Conservation (phyloP, 768 basidiomycete species). For the Heimioporus sp. region DNA sequence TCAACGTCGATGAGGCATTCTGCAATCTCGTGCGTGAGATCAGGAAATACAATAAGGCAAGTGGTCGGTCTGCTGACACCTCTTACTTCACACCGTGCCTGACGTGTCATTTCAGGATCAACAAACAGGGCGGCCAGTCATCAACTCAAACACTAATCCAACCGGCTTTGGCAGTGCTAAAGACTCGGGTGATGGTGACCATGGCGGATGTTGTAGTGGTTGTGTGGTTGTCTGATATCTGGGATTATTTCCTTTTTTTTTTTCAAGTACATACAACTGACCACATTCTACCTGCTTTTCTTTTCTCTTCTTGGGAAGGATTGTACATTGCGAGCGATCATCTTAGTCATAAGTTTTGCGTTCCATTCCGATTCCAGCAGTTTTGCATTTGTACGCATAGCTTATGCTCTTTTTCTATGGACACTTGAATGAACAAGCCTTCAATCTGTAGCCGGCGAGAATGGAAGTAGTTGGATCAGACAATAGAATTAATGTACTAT, state of each 20-base stretch:
- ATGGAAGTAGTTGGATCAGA: not conserved
- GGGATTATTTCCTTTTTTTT: conserved; percentile 1
- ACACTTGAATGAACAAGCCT: not conserved
- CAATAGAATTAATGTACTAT: not conserved
- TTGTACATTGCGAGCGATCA: conserved; percentile 11
- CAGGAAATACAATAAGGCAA: conserved; percentile 88
- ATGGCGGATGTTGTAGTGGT: conserved; percentile 62
- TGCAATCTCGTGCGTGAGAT: conserved; percentile 91
- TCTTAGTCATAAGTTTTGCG: conserved; percentile 2
- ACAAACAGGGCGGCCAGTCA: conserved; percentile 70
- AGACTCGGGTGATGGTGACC: conserved; percentile 51
- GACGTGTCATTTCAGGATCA: conserved; percentile 51
- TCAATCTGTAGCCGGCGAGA: not conserved
- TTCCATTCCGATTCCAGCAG: conserved; percentile 5
- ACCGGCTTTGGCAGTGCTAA: conserved; percentile 48
- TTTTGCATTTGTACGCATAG: conserved; percentile 26
- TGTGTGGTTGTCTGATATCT: conserved; percentile 55
- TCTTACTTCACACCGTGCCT: conserved; percentile 1
- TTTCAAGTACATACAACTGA: not conserved
- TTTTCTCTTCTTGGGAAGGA: conserved; percentile 2
- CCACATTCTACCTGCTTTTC: conserved; percentile 7
- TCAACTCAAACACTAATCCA: conserved; percentile 40
- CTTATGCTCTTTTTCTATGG: conserved; percentile 11
- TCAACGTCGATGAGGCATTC: conserved; percentile 97
- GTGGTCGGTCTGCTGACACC: conserved; percentile 9